Evolutionary conservation across 2,329 filamentous ascomycete species (phyloP), one percentile per base, ranked within the genome.

Genomic region (Blastomyces emzantsi): DNA sequence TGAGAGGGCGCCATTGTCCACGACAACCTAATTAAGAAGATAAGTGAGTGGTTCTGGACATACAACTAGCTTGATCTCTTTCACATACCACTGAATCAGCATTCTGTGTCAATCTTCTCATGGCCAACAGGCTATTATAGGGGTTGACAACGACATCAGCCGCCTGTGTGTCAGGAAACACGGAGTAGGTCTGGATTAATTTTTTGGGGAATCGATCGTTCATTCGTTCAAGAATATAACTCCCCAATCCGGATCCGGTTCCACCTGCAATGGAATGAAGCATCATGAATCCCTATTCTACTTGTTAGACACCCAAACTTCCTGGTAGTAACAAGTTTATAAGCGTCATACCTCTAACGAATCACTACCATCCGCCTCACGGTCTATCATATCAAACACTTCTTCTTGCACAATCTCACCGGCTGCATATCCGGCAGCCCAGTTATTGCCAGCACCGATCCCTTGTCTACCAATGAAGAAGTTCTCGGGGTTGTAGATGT

Each of bases 401-500:
- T 99, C 94, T 76, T 99, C 94, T 70, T 93, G 91, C 25, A 99
- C 91, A 55, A 84, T 82, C 75, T 97, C 92, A 69, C 92, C 94
- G 62, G 90, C 92, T 69, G 94, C 87, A 78, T 99, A 99, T 57
- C 94, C 94, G 72, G 94, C 90, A 66, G 92, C 94, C 94, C 94
- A 99, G 76, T 97, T 99, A 78, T 99, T 99, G 56, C 92, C 94
- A 7, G 94, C 94, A 56, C 94, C 94, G 63, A 90, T 87, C 64
- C 94, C 94, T 78, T 93, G 89, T 75, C 96, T 95, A 71, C 93
- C 91, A 62, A 97, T 86, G 75, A 95, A 99, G 79, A 97, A 97
- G 81, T 99, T 99, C 78, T 99, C 94, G 0, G 94, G 94, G 75
- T 99, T 99, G 84, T 99, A 99, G 65, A 99, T 99, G 76, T 99